Evolutionary conservation across 176 grass and related monocot genomes (phyloP), one percentile per base, ranked within the genome.

Genomic region (Microstegium vimineum): DNA sequence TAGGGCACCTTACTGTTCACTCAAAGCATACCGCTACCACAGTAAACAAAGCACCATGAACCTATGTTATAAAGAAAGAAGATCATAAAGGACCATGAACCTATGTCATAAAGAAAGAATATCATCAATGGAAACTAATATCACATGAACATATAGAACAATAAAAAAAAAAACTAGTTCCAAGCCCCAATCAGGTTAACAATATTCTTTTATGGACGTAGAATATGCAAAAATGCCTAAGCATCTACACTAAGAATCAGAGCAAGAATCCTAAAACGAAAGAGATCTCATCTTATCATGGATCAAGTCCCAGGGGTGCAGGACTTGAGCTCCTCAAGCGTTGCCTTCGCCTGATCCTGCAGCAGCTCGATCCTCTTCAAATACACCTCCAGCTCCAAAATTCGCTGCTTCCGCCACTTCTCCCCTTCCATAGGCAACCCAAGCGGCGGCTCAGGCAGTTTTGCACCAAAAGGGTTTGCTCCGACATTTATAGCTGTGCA

Each of bases 381-480:
- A 85, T 95, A 98, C 62, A 98, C 92, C 73, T 98, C 95, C 90
- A 98, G 79, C 75, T 98, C 95, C 17, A 94, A 36, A 78, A 98
- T 91, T 41, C 84, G 82, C 79, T 98, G 95, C 32, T 82, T 89
- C 74, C 79, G 89, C 95, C 95, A 98, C 76, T 93, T 94, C 22
- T 91, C 90, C 75, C 91, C 90, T 54, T 81, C 90, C 80, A 92
- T 82, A 25, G 86, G 75, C 52, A 72, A 76, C 10, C 74, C 79
- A 5, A 69, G 52, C 1, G 80, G 80, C 5, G 17, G 72, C 41
- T 84, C 73, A 0, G 81, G 79, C 10, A 81, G 62, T 62, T 72
- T 83, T 63, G 20, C 15, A 5, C 78, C 84, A 46, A 81, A 83
- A 5, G 92, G 84, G 46, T 63, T 90, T 31, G 71, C 72, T 60